Conservation (phyloP, 2,329 filamentous ascomycete species). For the Diplodia corticola region DNA sequence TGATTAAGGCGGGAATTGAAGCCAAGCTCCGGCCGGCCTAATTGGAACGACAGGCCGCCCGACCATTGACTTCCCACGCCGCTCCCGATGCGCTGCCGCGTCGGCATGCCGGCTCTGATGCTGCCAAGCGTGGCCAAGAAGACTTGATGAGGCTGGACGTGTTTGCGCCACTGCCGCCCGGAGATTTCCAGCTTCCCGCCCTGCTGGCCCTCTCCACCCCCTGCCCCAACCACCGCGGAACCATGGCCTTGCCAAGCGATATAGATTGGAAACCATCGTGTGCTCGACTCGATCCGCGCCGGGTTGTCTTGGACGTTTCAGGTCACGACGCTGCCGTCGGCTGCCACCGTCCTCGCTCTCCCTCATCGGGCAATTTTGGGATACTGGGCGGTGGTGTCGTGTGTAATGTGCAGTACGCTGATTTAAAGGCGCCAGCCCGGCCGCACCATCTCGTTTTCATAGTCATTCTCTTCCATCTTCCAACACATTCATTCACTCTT, state of each 20-base stretch:
- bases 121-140: conserved; percentile 15
- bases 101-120: conserved; percentile 1
- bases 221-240: not conserved
- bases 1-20: not conserved
- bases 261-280: conserved; percentile 7
- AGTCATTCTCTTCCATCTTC: conserved; percentile 8
- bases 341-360: not conserved
- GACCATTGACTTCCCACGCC: conserved; percentile 3
- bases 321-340: conserved; percentile 3
- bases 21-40: conserved; percentile 5
- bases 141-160: conserved; percentile 10
- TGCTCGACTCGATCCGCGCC: not conserved
- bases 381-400: not conserved
- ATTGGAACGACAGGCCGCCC: not conserved
- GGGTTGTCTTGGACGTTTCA: conserved; percentile 11
- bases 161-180: not conserved
- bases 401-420: too few relatives aligned
- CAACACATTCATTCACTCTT: conserved; percentile 4
- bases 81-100: not conserved
- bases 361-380: not conserved
- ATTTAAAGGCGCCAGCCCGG: not conserved
- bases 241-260: not conserved
- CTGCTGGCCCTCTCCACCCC: not conserved
- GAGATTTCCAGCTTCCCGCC: conserved; percentile 5
- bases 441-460: not conserved